A percentile compares a stretch with the other conserved stretches of the same genome.
Evolutionary conservation across 192 early-diverging fungal species (phyloP).

Genomic region (Dispira simplex): DNA sequence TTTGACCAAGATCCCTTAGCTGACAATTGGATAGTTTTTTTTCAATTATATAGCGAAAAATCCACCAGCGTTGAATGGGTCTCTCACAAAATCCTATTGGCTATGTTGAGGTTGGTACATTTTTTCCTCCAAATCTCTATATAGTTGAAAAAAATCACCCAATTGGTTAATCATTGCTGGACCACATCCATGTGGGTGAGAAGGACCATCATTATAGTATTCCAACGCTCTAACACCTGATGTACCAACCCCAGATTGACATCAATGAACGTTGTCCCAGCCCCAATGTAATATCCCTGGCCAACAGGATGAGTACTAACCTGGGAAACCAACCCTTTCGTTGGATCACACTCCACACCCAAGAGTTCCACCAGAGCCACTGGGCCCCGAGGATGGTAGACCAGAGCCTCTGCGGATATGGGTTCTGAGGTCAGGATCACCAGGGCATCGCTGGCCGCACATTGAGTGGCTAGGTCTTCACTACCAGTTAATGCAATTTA

Average conservation of each 20-base stretch:
- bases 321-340: neutral
- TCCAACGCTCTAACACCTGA: neutral
- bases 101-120: too few species aligned
- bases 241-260: neutral
- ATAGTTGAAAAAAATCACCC: too few species aligned
- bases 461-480: constrained; percentile 69
- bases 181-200: neutral
- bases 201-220: neutral
- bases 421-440: constrained; percentile 55
- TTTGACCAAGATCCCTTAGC: neutral
- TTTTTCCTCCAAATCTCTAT: too few species aligned
- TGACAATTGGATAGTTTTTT: too few species aligned
- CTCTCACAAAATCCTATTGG: too few species aligned
- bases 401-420: constrained; percentile 21
- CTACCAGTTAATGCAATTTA: constrained; percentile 67
- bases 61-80: too few species aligned
- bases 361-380: constrained; percentile 7
- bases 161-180: neutral
- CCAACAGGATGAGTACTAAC: neutral
- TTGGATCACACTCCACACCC: neutral
- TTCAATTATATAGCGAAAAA: too few species aligned
- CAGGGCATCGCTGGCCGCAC: constrained; percentile 73
- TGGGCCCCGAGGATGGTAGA: constrained; percentile 18
- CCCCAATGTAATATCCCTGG: neutral
- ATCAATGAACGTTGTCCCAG: neutral